Evolutionary conservation across 768 basidiomycete species (phyloP), one percentile per base, ranked within the genome.

Genomic region (Rhodosporidiobolus sp.): DNA sequence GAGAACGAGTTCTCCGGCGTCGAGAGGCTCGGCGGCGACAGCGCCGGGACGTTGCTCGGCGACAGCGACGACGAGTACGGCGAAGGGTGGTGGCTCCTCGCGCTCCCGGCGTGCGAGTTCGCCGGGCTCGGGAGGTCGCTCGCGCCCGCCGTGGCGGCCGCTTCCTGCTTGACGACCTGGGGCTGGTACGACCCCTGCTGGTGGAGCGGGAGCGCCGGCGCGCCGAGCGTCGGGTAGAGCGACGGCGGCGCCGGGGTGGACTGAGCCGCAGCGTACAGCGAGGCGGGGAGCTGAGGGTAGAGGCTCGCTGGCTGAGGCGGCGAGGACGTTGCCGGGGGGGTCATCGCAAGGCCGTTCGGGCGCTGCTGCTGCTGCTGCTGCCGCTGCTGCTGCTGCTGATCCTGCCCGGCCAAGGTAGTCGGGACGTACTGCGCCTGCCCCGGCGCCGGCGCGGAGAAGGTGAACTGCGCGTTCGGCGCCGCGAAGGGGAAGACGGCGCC

Each of bases 351-450:
- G n/a, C n/a, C n/a, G n/a, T n/a, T n/a, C n/a, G n/a, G n/a, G n/a
- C n/a, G 38, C 53, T 35, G 63, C 59, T 38, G 35, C 34, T 38
- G 35, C 60, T 30, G 24, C 2, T 50, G 30, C 30, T 52, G 56
- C 56, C 28, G 64, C 45, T 52, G 50, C 49, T 63, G 68, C 45
- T 62, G 67, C n/a, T 55, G 61, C 28, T 70, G 69, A 28, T 57
- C 35, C n/a, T 97, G 95, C 78, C 95, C 93, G 9, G 96, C 97
- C 80, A 98, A 95, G 28, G 98, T 98, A 82, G 96, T 94, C 83
- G 98, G 96, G 81, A 99, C 86, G 81, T 99, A 96, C 82, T 99
- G 96, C 0, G 96, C 52, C 30, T 56, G 62, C 38, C 38, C 8
- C 56, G 57, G 26, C 50, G n/a, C 28, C 55, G 49, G 46, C 16